Percentiles rank a stretch among this genome's conserved stretches.
Evolutionary conservation across 2,329 filamentous ascomycete species (phyloP).

Genomic region (Aspergillus versicolor): DNA sequence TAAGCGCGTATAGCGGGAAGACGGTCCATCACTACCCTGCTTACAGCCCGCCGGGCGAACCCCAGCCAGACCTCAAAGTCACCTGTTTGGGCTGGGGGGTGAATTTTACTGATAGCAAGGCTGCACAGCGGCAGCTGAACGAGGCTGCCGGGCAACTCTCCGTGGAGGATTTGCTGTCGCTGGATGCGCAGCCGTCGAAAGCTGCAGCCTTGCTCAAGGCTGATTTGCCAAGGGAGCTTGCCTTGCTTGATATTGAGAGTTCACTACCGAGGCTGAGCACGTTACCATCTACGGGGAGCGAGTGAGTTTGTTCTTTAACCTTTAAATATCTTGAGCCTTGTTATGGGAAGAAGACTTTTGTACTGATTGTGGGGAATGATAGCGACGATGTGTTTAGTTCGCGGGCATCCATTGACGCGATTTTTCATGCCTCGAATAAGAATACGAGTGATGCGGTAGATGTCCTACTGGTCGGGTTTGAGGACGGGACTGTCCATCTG

Average conservation of each 20-base stretch:
- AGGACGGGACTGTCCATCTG: conserved; percentile 69
- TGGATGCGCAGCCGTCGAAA: conserved; percentile 39
- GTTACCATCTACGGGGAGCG: conserved; percentile 65
- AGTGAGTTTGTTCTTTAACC: conserved; percentile 31
- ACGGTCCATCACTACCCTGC: conserved; percentile 67
- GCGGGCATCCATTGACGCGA: conserved; percentile 65
- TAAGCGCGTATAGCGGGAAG: conserved; percentile 79
- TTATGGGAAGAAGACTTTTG: neutral
- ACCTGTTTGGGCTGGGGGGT: conserved; percentile 55
- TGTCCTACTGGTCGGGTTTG: conserved; percentile 72
- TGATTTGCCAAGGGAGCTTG: conserved; percentile 70
- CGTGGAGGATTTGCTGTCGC: conserved; percentile 44
- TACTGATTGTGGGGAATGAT: conserved; percentile 23
- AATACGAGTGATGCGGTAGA: conserved; percentile 73
- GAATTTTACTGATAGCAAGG: conserved; percentile 54
- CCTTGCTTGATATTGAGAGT: conserved; percentile 72
- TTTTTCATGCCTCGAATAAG: conserved; percentile 63
- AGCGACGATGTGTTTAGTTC: conserved; percentile 66
- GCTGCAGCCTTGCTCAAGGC: conserved; percentile 39
- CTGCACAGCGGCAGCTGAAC: conserved; percentile 43
- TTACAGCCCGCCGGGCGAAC: conserved; percentile 21
- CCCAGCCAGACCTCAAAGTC: conserved; percentile 27
- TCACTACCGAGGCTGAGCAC: conserved; percentile 75
- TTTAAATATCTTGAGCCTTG: neutral
- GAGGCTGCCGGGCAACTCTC: conserved; percentile 34